Evolutionary conservation across 108 stramenopile genomes (phyloP).

Genomic region (Phaeodactylum tricornutum): DNA sequence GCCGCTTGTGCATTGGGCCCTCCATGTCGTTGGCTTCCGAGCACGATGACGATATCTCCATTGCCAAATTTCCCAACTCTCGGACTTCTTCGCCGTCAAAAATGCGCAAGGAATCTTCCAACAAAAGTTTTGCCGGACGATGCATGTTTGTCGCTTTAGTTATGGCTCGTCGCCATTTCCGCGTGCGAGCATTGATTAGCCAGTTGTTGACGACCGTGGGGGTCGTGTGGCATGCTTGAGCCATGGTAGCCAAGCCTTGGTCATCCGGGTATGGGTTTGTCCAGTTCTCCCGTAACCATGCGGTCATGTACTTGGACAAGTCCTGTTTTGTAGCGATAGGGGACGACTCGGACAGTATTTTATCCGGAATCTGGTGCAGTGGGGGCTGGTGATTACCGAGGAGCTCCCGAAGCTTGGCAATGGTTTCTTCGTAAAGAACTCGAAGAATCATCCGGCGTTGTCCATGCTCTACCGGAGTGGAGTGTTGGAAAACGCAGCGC

Average conservation of each 20-base stretch:
- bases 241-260: slow-evolving; percentile 10
- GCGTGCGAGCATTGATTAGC: slow-evolving; percentile 50
- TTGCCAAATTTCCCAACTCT: too few species aligned
- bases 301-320: slow-evolving; percentile 15
- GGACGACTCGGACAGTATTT: not conserved
- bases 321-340: slow-evolving; percentile 1
- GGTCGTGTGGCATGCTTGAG: slow-evolving; percentile 15
- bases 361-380: not conserved
- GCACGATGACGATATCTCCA: too few species aligned
- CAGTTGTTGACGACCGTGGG: slow-evolving; percentile 29
- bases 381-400: too few species aligned
- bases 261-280: slow-evolving; percentile 42
- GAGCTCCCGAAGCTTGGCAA: slow-evolving; percentile 1
- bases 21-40: too few species aligned
- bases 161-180: slow-evolving; percentile 50
- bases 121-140: slow-evolving; percentile 34
- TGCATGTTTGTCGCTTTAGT: slow-evolving; percentile 27
- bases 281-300: slow-evolving; percentile 30
- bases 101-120: slow-evolving; percentile 41
- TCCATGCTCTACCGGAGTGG: not conserved
- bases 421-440: slow-evolving; percentile 4
- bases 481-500: not conserved
- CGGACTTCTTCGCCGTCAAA: slow-evolving; percentile 23
- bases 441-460: not conserved
- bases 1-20: too few species aligned